These are phyloP conservation scores for Dissophora globulifera DNA, from an alignment of 192 early-diverging fungal species.

Conservation along the genomic window DNA sequence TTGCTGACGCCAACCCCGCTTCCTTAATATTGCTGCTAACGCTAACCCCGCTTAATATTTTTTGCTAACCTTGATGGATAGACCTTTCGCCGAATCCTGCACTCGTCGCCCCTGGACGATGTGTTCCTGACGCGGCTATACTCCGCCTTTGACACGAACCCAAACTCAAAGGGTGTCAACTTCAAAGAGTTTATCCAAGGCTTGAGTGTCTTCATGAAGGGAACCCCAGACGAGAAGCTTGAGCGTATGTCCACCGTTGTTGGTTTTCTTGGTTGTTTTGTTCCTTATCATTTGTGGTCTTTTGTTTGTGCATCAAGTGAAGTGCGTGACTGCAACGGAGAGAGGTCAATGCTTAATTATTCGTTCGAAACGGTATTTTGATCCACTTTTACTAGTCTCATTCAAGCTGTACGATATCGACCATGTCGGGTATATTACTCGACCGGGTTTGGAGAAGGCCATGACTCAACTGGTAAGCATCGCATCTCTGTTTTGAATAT, in stretches of 20 bases:
- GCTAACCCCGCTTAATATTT: not conserved
- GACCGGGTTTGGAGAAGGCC: slow-evolving; percentile 75
- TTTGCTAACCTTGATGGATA: not conserved
- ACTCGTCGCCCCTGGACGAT: slow-evolving; percentile 70
- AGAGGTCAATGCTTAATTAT: slow-evolving; percentile 27
- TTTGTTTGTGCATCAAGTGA: too few relatives aligned
- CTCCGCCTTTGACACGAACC: slow-evolving; percentile 80
- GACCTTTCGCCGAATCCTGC: slow-evolving; percentile 46
- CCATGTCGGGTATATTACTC: slow-evolving; percentile 78
- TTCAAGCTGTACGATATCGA: slow-evolving; percentile 86
- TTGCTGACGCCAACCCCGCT: too few relatives aligned
- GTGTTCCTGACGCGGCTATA: slow-evolving; percentile 81
- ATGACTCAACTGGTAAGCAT: slow-evolving; percentile 77
- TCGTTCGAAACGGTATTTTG: slow-evolving; percentile 2
- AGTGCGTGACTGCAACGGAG: too few relatives aligned
- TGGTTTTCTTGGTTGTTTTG: not conserved
- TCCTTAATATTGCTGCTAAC: too few relatives aligned
- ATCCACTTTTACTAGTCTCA: slow-evolving; percentile 68
- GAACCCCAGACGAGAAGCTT: slow-evolving; percentile 78
- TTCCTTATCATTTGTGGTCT: not conserved
- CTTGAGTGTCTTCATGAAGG: slow-evolving; percentile 80
- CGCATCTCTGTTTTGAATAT: not conserved
- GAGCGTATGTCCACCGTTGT: slow-evolving; percentile 63
- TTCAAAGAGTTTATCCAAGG: slow-evolving; percentile 71
- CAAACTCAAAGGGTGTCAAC: slow-evolving; percentile 43